Evolutionary conservation across 495 filamentous ascomycete genomes (phyloP), one percentile per base, ranked within the genome.

Genomic region (Trichoderma parareesei): DNA sequence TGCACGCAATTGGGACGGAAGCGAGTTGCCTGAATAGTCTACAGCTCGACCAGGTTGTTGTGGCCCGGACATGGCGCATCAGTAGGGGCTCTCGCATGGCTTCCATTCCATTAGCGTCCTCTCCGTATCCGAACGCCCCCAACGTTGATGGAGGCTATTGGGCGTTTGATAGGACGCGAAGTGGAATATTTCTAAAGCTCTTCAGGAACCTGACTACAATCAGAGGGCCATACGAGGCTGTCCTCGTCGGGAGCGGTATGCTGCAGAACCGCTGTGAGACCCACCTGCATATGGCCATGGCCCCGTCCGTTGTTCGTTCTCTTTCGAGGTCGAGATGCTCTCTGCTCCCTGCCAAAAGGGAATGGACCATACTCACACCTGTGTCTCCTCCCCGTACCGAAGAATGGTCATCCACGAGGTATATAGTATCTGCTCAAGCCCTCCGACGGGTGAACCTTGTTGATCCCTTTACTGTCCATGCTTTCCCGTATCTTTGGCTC

Each of bases 241-340:
- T 72, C 72, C 72, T 74, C 72, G 69, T 74, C 71, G 68, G 71
- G 67, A 61, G 65, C 71, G 72, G 72, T 64, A 64, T 67, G 65
- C 62, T 60, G 72, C 72, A 74, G 68, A 60, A 61, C 64, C 46
- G 72, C 2, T 69, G 69, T 70, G 61, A 72, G 53, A 57, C 53
- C 53, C 53, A 35, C 53, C 20, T 57, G 27, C 27, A 37, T 35
- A 57, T 57, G 53, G 11, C 16, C 33, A 57, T 57, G 53, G 11
- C 16, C 10, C 33, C 20, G 53, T 37, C 53, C 9, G 53, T 4
- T 57, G 53, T n/a, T 57, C 53, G 48, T 57, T n/a, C 27, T 14
- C 37, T 57, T 27, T 57, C 5, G 33, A 35, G 53, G 11, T 16
- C 37, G 53, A 57, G 10, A 2, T 37, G 2, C 20, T 57, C 53